These are phyloP conservation scores for Aspergillus ostianus DNA, from an alignment of 495 filamentous ascomycete genomes.

Conservation along the genomic window DNA sequence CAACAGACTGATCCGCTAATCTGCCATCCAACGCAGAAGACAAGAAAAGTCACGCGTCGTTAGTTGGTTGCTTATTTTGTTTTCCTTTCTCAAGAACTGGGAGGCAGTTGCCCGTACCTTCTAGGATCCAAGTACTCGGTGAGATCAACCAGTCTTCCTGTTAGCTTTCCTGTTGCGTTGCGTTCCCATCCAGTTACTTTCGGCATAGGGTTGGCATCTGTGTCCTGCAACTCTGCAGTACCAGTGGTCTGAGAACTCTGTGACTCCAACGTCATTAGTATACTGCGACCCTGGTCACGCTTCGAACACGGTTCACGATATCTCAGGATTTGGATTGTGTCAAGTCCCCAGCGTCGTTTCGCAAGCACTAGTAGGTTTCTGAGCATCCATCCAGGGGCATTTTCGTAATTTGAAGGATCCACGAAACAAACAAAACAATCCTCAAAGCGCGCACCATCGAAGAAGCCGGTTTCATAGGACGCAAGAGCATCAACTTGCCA, in stretches of 20 bases:
- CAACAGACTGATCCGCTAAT: conserved; percentile 92
- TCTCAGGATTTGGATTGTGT: conserved; percentile 80
- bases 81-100: too few relatives aligned
- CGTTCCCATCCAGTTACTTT: conserved; percentile 96
- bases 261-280: conserved; percentile 67
- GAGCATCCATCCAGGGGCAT: conserved; percentile 87
- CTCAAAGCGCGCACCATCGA: conserved; percentile 60
- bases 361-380: conserved; percentile 85
- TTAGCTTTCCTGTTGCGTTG: conserved; percentile 69
- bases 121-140: conserved; percentile 89
- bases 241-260: conserved; percentile 30
- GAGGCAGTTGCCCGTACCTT: conserved; percentile 36
- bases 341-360: conserved; percentile 75
- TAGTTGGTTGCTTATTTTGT: neutral
- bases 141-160: conserved; percentile 72
- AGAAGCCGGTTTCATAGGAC: conserved; percentile 85
- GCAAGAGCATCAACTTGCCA: conserved; percentile 77
- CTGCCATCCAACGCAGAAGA: conserved; percentile 26
- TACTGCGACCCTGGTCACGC: conserved; percentile 75
- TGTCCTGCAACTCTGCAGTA: conserved; percentile 26
- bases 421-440: conserved; percentile 84
- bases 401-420: conserved; percentile 85
- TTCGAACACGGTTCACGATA: conserved; percentile 78
- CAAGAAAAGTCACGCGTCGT: neutral
- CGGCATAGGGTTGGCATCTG: conserved; percentile 56